Conservation (phyloP, 139 green algal genomes). For the Pleodorina starrii region DNA sequence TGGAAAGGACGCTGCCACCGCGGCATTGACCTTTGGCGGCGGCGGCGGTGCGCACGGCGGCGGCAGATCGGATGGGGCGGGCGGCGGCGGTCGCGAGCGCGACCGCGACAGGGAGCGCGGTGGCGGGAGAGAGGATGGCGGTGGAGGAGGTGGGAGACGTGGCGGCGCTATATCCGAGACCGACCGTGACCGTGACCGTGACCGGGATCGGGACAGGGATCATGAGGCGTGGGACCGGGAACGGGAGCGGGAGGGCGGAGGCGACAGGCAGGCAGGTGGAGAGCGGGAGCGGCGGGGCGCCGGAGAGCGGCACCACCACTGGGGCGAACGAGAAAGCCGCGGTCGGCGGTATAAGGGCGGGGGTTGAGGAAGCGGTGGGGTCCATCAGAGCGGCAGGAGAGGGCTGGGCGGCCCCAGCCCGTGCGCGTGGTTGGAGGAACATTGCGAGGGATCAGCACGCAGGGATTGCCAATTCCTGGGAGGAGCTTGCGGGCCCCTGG, state of each 20-base stretch:
- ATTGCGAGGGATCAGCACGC: too few relatives aligned
- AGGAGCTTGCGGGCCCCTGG: too few relatives aligned
- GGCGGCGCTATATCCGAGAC: background rate
- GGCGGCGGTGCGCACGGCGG: background rate
- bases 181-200: background rate
- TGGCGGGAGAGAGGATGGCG: background rate
- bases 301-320: background rate
- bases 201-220: constrained; percentile 20
- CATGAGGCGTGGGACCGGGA: background rate
- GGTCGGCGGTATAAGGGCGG: constrained; percentile 10
- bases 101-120: background rate
- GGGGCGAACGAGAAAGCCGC: background rate
- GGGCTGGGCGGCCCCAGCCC: too few relatives aligned
- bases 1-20: background rate
- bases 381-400: too few relatives aligned
- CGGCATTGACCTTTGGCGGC: background rate
- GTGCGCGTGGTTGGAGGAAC: too few relatives aligned
- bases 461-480: too few relatives aligned
- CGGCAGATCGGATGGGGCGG: background rate
- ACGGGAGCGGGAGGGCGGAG: constrained; percentile 4
- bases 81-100: background rate
- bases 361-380: background rate
- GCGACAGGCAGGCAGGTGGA: background rate
- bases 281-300: constrained; percentile 13
- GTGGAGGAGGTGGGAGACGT: background rate